Evolutionary conservation across 768 basidiomycete genomes (phyloP), one percentile per base, ranked within the genome.

Genomic region (Tulasnella sp.): DNA sequence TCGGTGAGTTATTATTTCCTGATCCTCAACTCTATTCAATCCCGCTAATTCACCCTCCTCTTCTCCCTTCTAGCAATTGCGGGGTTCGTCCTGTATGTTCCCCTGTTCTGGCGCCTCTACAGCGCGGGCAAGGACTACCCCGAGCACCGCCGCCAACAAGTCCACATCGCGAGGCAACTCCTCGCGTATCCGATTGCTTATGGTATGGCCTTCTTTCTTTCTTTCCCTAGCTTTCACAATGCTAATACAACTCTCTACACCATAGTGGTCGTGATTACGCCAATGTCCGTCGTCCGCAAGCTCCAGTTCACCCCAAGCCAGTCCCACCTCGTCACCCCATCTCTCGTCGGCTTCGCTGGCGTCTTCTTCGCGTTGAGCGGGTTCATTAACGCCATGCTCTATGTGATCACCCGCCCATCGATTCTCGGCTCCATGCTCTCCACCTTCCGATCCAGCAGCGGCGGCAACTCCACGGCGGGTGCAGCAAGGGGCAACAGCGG

Each of bases 321-420:
- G 83, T 86, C 9, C 86, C 88, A 46, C 16, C 46, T 46, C 46
- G 46, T 46, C 46, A 46, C 46, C 46, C 46, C 46, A 46, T 46
- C 46, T 20, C 46, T 87, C 44, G 86, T 86, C 11, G 85, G 88
- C 28, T 85, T 89, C 78, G 84, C 87, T 5, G 88, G 86, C 46
- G 84, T 86, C 20, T 73, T 90, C 14, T 90, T 87, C 82, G 84
- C 88, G 1, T 85, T 86, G 40, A 89, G 88, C 0, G 89, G 89
- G 6, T 79, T 89, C 40, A 85, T 89, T 81, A 89, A 90, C 82
- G 85, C 88, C 41, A 79, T 88, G 50, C 85, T 90, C 20, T 85
- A 83, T 83, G 76, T 83, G 2, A 77, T 85, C 41, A 88, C 88
- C 4, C 86, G 88, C 12, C 88, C 88, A 24, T 85, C 85, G 46